Conservation (phyloP, 2,329 filamentous ascomycete genomes). For the Lizonia empirigonia region DNA sequence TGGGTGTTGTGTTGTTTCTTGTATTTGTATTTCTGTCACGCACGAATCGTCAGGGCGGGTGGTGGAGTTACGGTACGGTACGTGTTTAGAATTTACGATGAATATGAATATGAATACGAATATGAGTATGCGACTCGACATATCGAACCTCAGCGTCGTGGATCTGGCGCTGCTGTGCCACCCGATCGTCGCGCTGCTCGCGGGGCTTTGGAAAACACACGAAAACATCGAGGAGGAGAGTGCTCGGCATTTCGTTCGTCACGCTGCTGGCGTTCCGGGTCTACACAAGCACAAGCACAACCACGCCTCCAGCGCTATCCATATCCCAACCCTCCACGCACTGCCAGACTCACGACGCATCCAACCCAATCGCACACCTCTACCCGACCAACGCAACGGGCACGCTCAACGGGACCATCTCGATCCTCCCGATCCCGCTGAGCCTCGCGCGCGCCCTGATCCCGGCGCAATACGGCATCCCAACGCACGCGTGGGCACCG, state of each 20-base stretch:
- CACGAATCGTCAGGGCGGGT: too few species aligned
- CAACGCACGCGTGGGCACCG: constrained; percentile 55
- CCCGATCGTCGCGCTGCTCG: constrained; percentile 38
- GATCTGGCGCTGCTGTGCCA: constrained; percentile 42
- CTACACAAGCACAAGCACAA: background rate
- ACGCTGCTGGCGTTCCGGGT: constrained; percentile 28
- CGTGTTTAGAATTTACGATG: too few species aligned
- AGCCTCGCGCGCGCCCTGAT: constrained; percentile 55
- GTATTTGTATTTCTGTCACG: background rate
- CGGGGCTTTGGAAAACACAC: constrained; percentile 23
- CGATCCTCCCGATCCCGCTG: constrained; percentile 59
- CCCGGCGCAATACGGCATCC: constrained; percentile 57
- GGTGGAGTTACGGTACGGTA: too few species aligned
- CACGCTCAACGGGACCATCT: constrained; percentile 60
- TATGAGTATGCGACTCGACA: background rate
- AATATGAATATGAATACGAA: too few species aligned
- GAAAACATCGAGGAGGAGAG: constrained; percentile 17
- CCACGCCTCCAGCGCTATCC: background rate
- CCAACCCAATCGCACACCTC: constrained; percentile 57
- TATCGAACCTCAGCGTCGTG: background rate
- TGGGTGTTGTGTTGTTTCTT: too few species aligned
- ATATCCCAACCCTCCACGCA: background rate
- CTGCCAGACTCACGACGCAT: constrained; percentile 40
- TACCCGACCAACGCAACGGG: constrained; percentile 59
- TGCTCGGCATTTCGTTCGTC: constrained; percentile 28